Evolutionary conservation across 129 eudicot species (phyloP), one percentile per base, ranked within the genome.

Genomic region (Kitagawia praeruptora): DNA sequence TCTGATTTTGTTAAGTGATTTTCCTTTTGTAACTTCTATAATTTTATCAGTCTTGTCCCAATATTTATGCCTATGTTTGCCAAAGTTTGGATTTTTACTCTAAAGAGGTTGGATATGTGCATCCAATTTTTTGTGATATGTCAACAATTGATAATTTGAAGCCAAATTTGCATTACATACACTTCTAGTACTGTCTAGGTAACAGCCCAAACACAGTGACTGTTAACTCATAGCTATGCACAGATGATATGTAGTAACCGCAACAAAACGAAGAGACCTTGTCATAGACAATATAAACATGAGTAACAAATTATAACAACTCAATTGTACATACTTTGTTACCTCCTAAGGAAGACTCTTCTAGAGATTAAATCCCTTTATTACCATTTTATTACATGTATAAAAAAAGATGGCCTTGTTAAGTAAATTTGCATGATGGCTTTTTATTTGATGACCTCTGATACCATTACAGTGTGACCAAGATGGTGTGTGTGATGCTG

Each of bases 401-500:
- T 10, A 21, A 53, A 61, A 61, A 0, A 37, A 14, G 5, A 16
- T 37, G 74, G 25, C 2, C 3, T 37, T 38, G 23, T 70, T 15
- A 18, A 16, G 6, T 70, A 70, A 6, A 39, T 16, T 19, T 41
- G 41, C 27, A 6, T 38, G 72, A 41, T 72, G 49, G 14, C 5
- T 18, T 74, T 74, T 12, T 5, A 75, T 45, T 45, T 75, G 41
- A 27, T 75, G 77, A 74, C 77, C 8, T 75, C 6, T 75, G 8
- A 27, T 46, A 6, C 18, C 14, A 5, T 45, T 75, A 5, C 77
- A 75, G 77, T 75, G 77, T 75, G 77, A 75, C 61, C 41, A 45
- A 75, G 77, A 75, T 70, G 58, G 77, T 77, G 80, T 89, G 8
- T 93, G 98, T 70, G 97, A 93, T 54, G 39, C 96, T 1, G 98